Evolutionary conservation across 345 rosid genomes (phyloP).

Genomic region (Populus nigra): DNA sequence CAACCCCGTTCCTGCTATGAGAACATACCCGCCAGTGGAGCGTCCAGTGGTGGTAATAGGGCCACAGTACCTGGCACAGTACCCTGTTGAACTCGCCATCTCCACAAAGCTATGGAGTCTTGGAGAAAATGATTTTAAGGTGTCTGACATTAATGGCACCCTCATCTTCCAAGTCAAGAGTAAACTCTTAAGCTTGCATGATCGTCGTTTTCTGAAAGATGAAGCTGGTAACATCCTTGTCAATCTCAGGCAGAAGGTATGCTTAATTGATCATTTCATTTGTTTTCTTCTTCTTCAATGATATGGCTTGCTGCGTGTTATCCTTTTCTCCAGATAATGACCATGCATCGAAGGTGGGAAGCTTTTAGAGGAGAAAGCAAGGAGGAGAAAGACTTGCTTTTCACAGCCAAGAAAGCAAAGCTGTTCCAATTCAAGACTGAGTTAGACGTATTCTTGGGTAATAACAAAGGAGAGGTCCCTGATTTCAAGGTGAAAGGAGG

Average conservation of each 20-base stretch:
- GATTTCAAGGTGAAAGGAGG: slow-evolving; percentile 45
- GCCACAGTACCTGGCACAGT: slow-evolving; percentile 25
- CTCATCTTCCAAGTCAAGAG: slow-evolving; percentile 33
- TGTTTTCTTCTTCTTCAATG: neutral
- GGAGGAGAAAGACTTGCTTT: slow-evolving; percentile 21
- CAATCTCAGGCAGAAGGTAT: slow-evolving; percentile 46
- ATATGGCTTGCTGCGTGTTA: neutral
- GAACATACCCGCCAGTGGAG: neutral
- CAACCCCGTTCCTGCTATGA: slow-evolving; percentile 23
- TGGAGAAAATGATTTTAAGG: slow-evolving; percentile 21
- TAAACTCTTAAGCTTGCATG: slow-evolving; percentile 24
- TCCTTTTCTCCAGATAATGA: slow-evolving; percentile 18
- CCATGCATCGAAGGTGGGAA: slow-evolving; percentile 41
- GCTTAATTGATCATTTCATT: too few relatives aligned
- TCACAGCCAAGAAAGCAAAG: slow-evolving; percentile 37
- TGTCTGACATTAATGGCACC: slow-evolving; percentile 29
- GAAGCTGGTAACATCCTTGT: slow-evolving; percentile 29
- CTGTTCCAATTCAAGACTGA: slow-evolving; percentile 19
- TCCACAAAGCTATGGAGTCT: slow-evolving; percentile 15
- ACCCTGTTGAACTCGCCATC: slow-evolving; percentile 26
- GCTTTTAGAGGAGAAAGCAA: slow-evolving; percentile 35
- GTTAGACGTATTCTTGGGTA: slow-evolving; percentile 33
- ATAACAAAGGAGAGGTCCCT: slow-evolving; percentile 28
- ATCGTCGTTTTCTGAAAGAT: slow-evolving; percentile 33
- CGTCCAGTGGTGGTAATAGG: slow-evolving; percentile 32